phyloP scores from a whole-genome alignment of 306 rosid species.

The Amphicarpaea edgeworthii region DNA sequence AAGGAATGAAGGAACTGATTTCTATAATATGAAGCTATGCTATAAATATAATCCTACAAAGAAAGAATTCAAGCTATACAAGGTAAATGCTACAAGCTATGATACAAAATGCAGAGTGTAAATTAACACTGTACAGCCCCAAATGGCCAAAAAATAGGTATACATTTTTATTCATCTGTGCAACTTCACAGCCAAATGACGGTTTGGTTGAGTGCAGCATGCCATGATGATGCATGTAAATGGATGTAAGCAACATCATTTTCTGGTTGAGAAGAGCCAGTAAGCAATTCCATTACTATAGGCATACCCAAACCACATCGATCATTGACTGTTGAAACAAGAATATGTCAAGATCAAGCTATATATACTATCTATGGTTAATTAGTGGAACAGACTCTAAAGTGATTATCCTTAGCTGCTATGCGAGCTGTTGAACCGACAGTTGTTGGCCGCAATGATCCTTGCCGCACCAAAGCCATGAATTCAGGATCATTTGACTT shows the following conservation, averaged over 20 bases:
- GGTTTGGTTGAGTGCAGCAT: constrained; percentile 46
- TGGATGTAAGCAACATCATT: constrained; percentile 32
- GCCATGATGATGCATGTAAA: constrained; percentile 42
- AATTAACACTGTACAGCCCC: too few relatives aligned
- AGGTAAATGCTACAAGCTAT: constrained; percentile 35
- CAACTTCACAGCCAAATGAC: constrained; percentile 42
- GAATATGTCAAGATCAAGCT: constrained; percentile 30
- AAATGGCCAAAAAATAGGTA: constrained; percentile 31
- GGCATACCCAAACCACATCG: constrained; percentile 39
- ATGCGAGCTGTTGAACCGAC: constrained; percentile 87
- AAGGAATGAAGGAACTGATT: too few relatives aligned
- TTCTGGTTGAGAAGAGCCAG: constrained; percentile 33
- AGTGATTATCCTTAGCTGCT: constrained; percentile 62
- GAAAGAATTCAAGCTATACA: constrained; percentile 34
- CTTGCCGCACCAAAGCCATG: constrained; percentile 61
- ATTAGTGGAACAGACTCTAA: constrained; percentile 38
- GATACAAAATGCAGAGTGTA: constrained; percentile 36
- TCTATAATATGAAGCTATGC: too few relatives aligned
- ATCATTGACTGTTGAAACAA: constrained; percentile 34
- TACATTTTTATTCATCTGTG: constrained; percentile 39
- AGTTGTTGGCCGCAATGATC: constrained; percentile 55
- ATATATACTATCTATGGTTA: constrained; percentile 47
- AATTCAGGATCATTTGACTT: constrained; percentile 67
- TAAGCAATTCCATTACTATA: neutral
- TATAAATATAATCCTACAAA: too few relatives aligned